These are phyloP conservation scores for Xylaria flabelliformis DNA, from an alignment of 495 filamentous ascomycete species.

Conservation along the genomic window DNA sequence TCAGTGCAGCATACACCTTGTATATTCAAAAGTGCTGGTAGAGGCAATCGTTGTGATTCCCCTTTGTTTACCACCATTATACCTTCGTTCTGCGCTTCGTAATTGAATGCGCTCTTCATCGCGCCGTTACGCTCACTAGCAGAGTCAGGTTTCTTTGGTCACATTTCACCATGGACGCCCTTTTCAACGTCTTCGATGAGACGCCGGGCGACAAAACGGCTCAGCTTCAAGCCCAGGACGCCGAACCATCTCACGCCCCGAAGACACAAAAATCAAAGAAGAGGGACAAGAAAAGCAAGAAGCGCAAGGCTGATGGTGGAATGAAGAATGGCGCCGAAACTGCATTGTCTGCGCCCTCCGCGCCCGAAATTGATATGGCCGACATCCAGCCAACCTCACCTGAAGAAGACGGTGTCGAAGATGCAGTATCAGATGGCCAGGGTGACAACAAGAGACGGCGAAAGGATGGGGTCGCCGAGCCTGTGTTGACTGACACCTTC, in stretches of 20 bases:
- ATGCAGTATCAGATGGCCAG: constrained; percentile 47
- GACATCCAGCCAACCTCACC: constrained; percentile 49
- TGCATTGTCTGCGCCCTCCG: constrained; percentile 37
- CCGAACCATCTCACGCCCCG: constrained; percentile 42
- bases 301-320: constrained; percentile 81
- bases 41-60: neutral
- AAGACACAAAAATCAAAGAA: constrained; percentile 51
- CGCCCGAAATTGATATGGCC: constrained; percentile 56
- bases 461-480: constrained; percentile 73
- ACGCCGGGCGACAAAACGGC: constrained; percentile 31
- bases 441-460: constrained; percentile 76
- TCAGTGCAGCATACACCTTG: neutral
- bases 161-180: constrained; percentile 69
- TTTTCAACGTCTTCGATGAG: constrained; percentile 85
- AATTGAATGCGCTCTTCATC: neutral
- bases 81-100: neutral
- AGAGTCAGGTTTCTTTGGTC: neutral
- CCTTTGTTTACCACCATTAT: too few species aligned
- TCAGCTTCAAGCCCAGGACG: constrained; percentile 50
- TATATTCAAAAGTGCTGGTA: neutral
- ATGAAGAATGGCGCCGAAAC: constrained; percentile 62
- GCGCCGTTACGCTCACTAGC: neutral
- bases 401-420: constrained; percentile 46
- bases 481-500: constrained; percentile 90
- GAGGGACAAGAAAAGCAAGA: constrained; percentile 71